These are phyloP conservation scores for Chrysosphaeria jannelii DNA, from an alignment of 2,329 filamentous ascomycete genomes.

Conservation along the genomic window DNA sequence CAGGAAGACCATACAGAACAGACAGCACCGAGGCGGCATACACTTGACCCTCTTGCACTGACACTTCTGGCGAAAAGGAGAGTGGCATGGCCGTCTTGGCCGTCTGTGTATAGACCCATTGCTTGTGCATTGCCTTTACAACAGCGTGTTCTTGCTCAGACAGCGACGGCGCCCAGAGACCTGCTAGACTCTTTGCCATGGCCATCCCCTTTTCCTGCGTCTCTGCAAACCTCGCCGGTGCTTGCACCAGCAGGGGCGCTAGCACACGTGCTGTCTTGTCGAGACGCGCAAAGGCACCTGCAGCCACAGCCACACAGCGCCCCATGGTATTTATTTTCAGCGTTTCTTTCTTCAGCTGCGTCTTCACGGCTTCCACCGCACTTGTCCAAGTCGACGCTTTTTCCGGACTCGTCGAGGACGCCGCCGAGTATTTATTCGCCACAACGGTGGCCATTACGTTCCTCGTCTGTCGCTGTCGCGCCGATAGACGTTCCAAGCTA, in stretches of 20 bases:
- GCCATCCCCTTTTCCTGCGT: conserved; percentile 5
- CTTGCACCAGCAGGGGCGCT: conserved; percentile 4
- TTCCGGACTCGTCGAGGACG: conserved; percentile 1
- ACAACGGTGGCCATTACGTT: conserved; percentile 5
- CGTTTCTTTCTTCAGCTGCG: conserved; percentile 2
- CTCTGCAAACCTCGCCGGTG: conserved; percentile 5
- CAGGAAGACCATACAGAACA: conserved; percentile 18
- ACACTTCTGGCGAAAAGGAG: conserved; percentile 10
- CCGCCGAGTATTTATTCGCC: conserved; percentile 5
- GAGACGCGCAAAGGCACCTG: conserved; percentile 8
- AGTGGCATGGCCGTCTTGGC: conserved; percentile 13
- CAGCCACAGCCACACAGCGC: conserved; percentile 7
- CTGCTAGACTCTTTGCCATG: conserved; percentile 12
- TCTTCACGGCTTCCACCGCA: conserved; percentile 2
- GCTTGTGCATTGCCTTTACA: conserved; percentile 13
- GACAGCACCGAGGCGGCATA: conserved; percentile 18
- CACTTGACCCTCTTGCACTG: conserved; percentile 8
- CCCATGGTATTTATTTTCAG: conserved; percentile 4
- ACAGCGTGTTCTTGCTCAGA: conserved; percentile 13
- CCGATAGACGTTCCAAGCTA: conserved; percentile 3
- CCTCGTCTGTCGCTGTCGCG: conserved; percentile 3
- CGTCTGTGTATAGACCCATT: conserved; percentile 18
- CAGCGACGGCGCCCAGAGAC: conserved; percentile 10
- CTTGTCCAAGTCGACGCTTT: conserved; percentile 3
- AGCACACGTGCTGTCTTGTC: conserved; percentile 10